Conservation (phyloP, 306 rosid genomes). For the Pueraria montana region DNA sequence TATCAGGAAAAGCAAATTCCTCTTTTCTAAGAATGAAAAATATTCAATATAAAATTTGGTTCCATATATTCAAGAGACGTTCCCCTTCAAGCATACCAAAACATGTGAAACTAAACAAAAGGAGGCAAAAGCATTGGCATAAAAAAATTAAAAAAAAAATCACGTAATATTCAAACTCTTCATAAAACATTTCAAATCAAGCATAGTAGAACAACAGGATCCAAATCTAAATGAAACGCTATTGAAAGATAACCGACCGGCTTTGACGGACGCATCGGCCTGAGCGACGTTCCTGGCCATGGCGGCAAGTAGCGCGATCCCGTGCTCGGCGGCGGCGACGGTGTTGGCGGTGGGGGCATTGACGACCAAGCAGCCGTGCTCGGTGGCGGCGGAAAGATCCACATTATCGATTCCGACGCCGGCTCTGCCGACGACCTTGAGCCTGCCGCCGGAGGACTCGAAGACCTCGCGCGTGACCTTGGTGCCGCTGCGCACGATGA, state of each 20-base stretch:
- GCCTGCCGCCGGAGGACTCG: conserved; percentile 89
- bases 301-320: conserved; percentile 89
- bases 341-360: conserved; percentile 99
- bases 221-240: conserved; percentile 23
- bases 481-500: conserved; percentile 95
- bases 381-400: conserved; percentile 99
- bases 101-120: conserved; percentile 33
- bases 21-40: neutral
- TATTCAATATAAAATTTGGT: neutral
- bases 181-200: neutral
- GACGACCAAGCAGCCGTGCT: conserved; percentile 93
- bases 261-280: conserved; percentile 93
- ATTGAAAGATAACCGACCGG: conserved; percentile 60
- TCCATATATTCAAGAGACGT: neutral
- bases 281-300: conserved; percentile 99
- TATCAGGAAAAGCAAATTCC: neutral
- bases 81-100: neutral
- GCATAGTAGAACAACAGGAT: neutral
- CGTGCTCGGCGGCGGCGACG: conserved; percentile 97
- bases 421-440: conserved; percentile 96
- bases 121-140: neutral
- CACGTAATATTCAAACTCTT: neutral
- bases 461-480: conserved; percentile 94
- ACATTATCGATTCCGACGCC: conserved; percentile 99
- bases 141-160: no score